Evolutionary conservation across 1,139 yeast species (phyloP), one percentile per base, ranked within the genome.

Genomic region (Taphrina communis): DNA sequence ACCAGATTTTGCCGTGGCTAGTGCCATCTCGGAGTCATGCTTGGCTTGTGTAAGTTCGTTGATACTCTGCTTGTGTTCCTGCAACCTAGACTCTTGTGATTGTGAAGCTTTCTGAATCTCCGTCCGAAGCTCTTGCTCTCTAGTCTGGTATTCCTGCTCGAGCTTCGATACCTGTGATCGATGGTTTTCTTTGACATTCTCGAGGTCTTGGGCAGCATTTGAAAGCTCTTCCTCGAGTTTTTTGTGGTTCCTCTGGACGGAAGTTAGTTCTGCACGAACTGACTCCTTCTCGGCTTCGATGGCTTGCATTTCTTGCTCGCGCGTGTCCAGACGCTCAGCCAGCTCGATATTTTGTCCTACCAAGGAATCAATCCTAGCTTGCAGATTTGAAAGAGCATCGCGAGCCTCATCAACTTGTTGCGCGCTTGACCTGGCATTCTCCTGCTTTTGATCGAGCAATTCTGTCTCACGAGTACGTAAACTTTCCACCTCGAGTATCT

Each of bases 221-320:
- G 58, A n/a, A 8, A 53, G 31, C 25, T 53, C 58, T 14, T 6
- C 42, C 42, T 53, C 42, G 14, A 21, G 36, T 56, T 5, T 41
- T 56, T 1, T 19, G 38, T 39, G 36, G 9, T 41, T 35, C 6
- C 6, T 25, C n/a, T 17, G 9, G 8, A 7, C 12, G 9, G 6
- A 11, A n/a, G 4, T n/a, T 21, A 50, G 21, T 50, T 11, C 53
- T 50, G 7, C 36, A 21, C 53, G 35, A 11, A 11, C 19, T 21
- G 53, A 50, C 6, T 21, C 50, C 9, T 56, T 19, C 17, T 56
- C 60, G 3, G 58, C 25, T 5, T 14, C 41, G 42, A 35, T 9
- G 4, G 14, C 6, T n/a, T 41, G 60, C 25, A 41, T 6, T 19
- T 41, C 21, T 8, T 53, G 41, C 14, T 31, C 25, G 3, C 38